Base-by-base conservation (phyloP, 495 filamentous ascomycete genomes). In the Penicillium macrosclerotiorum region DNA sequence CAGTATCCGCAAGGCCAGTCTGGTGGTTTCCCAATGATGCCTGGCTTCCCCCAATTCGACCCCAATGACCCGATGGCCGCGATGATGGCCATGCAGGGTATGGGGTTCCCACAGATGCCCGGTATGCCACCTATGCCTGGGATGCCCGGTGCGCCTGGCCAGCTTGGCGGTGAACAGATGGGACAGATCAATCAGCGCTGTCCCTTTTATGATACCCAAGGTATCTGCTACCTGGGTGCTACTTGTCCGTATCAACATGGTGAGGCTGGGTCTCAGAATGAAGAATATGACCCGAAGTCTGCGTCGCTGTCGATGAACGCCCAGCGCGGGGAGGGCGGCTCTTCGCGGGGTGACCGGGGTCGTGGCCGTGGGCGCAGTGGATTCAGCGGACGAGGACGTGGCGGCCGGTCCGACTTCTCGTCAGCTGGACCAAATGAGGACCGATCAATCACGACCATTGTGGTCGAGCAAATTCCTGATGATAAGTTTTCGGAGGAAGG, bases 391-490 rank as follows among this genome's bases (percentile, higher is more conserved):
- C 55, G 79, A 55, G 61, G 81, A 68, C 71, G 38, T 30, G 38
- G 72, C 27, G 73, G 71, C 39, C 78, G 86, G 31, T 76, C 83
- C 9, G 76, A 84, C 6, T 89, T 94, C 62, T 89, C 90, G 5
- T 77, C 80, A 3, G 80, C 81, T 45, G 86, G 90, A 0, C 87
- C 88, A 0, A 85, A 84, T 33, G 73, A 77, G 29, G 89, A 96
- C 62, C 78, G 77, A 42, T 80, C 78, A 1, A 85, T 87, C 44
- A 89, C 82, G 2, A 85, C 86, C 0, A 82, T 98, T 32, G 93
- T 97, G 5, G 82, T 98, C 4, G 91, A 96, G 54, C 85, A 90
- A 49, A 96, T 98, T 26, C 93, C 93, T 0, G 85, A 90, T 39
- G 89, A 96, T 23, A 83, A 89, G 42, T 88, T 93, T 50, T 71